Evolutionary conservation across 192 early-diverging fungal species (phyloP).

Genomic region (Backusella westeae): DNA sequence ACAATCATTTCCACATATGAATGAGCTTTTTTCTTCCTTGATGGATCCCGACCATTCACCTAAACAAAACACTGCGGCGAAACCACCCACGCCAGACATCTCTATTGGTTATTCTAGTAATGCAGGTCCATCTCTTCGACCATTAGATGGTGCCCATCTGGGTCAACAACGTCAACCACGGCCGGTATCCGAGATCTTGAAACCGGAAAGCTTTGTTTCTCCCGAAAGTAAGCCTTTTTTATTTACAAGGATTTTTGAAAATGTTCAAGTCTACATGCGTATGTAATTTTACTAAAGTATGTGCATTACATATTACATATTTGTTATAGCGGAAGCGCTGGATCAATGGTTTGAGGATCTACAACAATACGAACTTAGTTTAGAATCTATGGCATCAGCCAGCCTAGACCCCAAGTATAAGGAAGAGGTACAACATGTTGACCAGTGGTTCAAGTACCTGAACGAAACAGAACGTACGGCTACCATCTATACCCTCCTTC

Average conservation of each 20-base stretch:
- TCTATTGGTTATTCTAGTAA: neutral
- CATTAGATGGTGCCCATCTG: neutral
- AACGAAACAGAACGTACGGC: constrained; percentile 87
- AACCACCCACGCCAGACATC: neutral
- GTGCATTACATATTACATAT: neutral
- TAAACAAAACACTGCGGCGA: neutral
- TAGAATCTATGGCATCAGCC: constrained; percentile 86
- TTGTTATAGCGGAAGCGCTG: constrained; percentile 57
- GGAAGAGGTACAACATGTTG: constrained; percentile 86
- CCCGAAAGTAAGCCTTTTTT: constrained; percentile 28
- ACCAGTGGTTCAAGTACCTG: constrained; percentile 93
- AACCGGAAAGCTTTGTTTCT: constrained; percentile 27
- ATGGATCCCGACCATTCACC: neutral
- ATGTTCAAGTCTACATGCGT: too few relatives aligned
- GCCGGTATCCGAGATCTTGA: constrained; percentile 35
- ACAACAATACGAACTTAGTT: constrained; percentile 84
- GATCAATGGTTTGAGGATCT: constrained; percentile 92
- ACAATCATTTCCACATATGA: constrained; percentile 5
- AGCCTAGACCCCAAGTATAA: constrained; percentile 81
- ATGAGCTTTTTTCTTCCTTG: neutral
- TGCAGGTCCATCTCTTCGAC: neutral
- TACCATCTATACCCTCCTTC: constrained; percentile 84
- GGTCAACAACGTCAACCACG: constrained; percentile 14
- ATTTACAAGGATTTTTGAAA: neutral
- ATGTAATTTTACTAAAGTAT: neutral